These are phyloP conservation scores for Microdochium trichocladiopsis DNA, from an alignment of 2,329 filamentous ascomycete species.

Conservation along the genomic window DNA sequence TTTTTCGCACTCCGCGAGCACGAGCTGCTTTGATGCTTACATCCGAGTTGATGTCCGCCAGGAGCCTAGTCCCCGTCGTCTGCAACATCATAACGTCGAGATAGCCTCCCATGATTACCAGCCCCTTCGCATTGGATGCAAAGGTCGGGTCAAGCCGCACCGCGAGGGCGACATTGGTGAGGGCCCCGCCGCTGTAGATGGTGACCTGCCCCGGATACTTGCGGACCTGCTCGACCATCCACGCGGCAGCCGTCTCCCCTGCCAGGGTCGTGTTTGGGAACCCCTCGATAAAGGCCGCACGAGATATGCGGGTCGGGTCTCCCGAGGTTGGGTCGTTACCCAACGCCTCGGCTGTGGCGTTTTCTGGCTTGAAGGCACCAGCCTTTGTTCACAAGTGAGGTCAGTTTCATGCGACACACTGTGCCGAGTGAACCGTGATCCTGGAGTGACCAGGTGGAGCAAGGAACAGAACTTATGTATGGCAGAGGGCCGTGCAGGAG, in stretches of 20 bases:
- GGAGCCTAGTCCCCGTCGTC: conserved; percentile 11
- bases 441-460: no score
- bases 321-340: conserved; percentile 36
- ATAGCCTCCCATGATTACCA: conserved; percentile 44
- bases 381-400: conserved; percentile 8
- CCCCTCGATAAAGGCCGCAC: conserved; percentile 34
- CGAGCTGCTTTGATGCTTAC: conserved; percentile 3
- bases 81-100: conserved; percentile 31
- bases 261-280: conserved; percentile 26
- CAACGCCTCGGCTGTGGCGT: conserved; percentile 31
- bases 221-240: conserved; percentile 38
- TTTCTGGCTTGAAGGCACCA: conserved; percentile 35
- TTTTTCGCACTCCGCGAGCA: neutral
- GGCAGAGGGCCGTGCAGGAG: conserved; percentile 32
- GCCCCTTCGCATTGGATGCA: conserved; percentile 33
- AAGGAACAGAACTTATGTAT: conserved; percentile 8
- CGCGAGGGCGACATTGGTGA: conserved; percentile 42
- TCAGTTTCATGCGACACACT: no score
- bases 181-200: conserved; percentile 36
- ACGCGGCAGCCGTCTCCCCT: conserved; percentile 22
- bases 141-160: conserved; percentile 36
- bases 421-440: no score
- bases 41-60: conserved; percentile 17
- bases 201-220: conserved; percentile 42
- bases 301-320: conserved; percentile 30